Evolutionary conservation across 768 basidiomycete genomes (phyloP).

Genomic region (Tubosaeta sp.): DNA sequence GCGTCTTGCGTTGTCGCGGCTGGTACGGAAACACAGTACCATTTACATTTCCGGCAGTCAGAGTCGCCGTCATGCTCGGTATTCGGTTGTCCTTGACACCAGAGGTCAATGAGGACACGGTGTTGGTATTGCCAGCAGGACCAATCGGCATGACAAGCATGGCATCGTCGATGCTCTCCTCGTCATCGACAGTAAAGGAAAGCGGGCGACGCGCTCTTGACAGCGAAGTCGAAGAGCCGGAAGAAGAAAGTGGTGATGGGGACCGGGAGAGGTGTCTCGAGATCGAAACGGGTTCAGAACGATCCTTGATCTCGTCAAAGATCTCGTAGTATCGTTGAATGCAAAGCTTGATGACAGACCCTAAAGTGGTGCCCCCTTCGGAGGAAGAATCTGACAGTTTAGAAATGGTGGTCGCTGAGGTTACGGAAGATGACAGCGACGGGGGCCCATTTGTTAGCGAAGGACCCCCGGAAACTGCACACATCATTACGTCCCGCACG

Average conservation of each 20-base stretch:
- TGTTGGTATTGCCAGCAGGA: slow-evolving; percentile 31
- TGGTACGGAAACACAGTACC: slow-evolving; percentile 27
- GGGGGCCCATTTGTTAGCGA: slow-evolving; percentile 30
- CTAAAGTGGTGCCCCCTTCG: slow-evolving; percentile 61
- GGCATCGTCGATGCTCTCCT: slow-evolving; percentile 73
- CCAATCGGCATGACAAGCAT: slow-evolving; percentile 73
- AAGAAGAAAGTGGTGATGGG: slow-evolving; percentile 25
- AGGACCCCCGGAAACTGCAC: slow-evolving; percentile 52
- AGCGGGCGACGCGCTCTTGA: slow-evolving; percentile 19
- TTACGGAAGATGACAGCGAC: slow-evolving; percentile 14
- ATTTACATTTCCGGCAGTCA: slow-evolving; percentile 11
- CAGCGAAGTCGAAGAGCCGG: slow-evolving; percentile 20
- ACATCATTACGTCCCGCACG: slow-evolving; percentile 70
- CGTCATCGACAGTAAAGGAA: slow-evolving; percentile 44
- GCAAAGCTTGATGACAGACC: slow-evolving; percentile 67
- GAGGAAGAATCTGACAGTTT: slow-evolving; percentile 25
- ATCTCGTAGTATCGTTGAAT: slow-evolving; percentile 82
- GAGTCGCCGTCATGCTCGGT: slow-evolving; percentile 25
- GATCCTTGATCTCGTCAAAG: slow-evolving; percentile 77
- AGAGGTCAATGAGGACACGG: slow-evolving; percentile 6
- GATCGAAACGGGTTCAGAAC: slow-evolving; percentile 52
- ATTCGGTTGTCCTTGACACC: slow-evolving; percentile 9
- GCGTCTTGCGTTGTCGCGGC: slow-evolving; percentile 40
- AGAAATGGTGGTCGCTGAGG: slow-evolving; percentile 15
- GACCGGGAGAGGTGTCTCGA: slow-evolving; percentile 22